Evolutionary conservation across 768 basidiomycete species (phyloP).

Genomic region (Phlebiopsis gigantea): DNA sequence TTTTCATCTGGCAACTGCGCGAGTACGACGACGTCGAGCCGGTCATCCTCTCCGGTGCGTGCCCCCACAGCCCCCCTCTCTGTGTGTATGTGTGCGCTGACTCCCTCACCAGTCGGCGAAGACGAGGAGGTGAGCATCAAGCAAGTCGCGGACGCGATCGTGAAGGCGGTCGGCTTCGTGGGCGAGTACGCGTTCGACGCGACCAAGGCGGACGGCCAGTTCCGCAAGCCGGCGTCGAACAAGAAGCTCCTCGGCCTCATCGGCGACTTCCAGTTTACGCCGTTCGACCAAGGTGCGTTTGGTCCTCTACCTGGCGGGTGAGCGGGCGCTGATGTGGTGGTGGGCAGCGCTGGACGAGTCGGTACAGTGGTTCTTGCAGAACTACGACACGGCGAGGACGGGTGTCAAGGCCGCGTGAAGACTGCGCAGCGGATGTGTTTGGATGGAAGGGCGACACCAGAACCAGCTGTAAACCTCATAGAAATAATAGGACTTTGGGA

Average conservation of each 20-base stretch:
- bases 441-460: too few relatives aligned
- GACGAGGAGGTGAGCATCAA: constrained; percentile 94
- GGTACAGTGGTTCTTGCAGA: constrained; percentile 84
- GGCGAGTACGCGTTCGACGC: constrained; percentile 82
- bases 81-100: too few relatives aligned
- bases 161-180: constrained; percentile 72
- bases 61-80: not conserved
- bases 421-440: too few relatives aligned
- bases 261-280: constrained; percentile 84
- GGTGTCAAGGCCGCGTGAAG: constrained; percentile 28
- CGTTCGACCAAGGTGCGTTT: constrained; percentile 71
- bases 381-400: constrained; percentile 69
- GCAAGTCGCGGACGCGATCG: constrained; percentile 86
- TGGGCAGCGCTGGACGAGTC: constrained; percentile 66
- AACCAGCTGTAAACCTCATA: too few relatives aligned
- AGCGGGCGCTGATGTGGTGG: not conserved
- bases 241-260: constrained; percentile 75
- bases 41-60: constrained; percentile 79
- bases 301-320: not conserved
- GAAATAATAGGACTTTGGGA: too few relatives aligned
- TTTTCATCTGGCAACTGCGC: constrained; percentile 89
- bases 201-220: constrained; percentile 84
- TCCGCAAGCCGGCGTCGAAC: constrained; percentile 95
- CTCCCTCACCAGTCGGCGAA: constrained; percentile 63
- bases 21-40: constrained; percentile 93